phyloP scores from a whole-genome alignment of 2,329 filamentous ascomycete genomes.

The Aspergillus amoenus region DNA sequence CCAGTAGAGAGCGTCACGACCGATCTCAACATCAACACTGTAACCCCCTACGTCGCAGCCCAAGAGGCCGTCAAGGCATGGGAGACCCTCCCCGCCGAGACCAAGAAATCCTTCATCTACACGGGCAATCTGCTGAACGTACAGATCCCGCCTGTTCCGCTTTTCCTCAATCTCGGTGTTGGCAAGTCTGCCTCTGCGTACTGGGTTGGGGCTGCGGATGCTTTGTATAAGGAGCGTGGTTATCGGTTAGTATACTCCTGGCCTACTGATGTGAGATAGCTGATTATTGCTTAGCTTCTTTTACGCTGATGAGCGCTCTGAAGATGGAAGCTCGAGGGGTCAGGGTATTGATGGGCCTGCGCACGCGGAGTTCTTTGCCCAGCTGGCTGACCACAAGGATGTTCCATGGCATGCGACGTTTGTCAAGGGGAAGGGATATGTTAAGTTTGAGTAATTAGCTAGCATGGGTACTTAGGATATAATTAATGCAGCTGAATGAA shows the following conservation, averaged over 20 bases:
- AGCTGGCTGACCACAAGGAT: background rate
- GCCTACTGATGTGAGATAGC: background rate
- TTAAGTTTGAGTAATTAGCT: background rate
- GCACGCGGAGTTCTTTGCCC: background rate
- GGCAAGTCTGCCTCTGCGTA: background rate
- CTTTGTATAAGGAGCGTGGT: background rate
- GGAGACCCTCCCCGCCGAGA: background rate
- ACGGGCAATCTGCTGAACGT: constrained; percentile 2
- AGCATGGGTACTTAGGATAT: too few species aligned
- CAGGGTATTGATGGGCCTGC: background rate
- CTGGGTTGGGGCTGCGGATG: background rate
- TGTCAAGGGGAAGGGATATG: constrained; percentile 3
- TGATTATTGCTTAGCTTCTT: background rate
- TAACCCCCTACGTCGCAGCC: background rate
- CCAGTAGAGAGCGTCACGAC: background rate
- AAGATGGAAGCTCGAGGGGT: background rate
- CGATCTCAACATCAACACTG: constrained; percentile 3
- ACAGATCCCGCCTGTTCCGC: background rate
- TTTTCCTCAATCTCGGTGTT: background rate
- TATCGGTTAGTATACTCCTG: background rate
- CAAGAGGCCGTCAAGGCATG: background rate
- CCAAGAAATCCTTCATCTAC: constrained; percentile 3
- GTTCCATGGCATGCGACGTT: constrained; percentile 4
- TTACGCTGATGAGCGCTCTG: background rate
- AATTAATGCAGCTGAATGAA: too few species aligned